Conservation (phyloP, 2,329 filamentous ascomycete genomes). For the Monosporascus sp. region DNA sequence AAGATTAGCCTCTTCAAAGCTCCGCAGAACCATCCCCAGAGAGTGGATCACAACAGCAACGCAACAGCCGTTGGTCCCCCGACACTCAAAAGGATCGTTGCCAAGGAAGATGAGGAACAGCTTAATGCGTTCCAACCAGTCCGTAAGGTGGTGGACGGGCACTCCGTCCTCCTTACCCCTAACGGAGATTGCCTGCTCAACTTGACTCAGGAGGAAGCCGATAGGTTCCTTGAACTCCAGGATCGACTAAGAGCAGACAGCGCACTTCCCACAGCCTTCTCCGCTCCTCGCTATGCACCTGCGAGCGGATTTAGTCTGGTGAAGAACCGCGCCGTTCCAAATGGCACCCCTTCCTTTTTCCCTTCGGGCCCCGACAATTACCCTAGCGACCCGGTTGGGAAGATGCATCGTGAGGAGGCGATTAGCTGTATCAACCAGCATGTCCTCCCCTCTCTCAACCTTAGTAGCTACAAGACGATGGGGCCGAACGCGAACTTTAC, state of each 20-base stretch:
- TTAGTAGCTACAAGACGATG: constrained; percentile 39
- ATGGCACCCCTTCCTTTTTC: constrained; percentile 58
- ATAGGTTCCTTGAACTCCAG: constrained; percentile 65
- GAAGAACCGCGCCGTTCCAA: constrained; percentile 59
- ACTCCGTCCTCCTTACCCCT: constrained; percentile 67
- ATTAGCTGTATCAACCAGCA: constrained; percentile 66
- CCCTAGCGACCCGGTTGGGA: constrained; percentile 53
- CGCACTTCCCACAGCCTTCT: constrained; percentile 49
- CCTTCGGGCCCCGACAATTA: constrained; percentile 42
- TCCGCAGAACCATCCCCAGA: constrained; percentile 21
- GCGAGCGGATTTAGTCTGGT: constrained; percentile 56
- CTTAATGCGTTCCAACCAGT: constrained; percentile 54
- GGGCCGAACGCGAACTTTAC: constrained; percentile 38
- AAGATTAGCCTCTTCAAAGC: constrained; percentile 36
- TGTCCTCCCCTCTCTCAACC: constrained; percentile 54
- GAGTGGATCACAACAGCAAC: constrained; percentile 26
- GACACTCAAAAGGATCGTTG: constrained; percentile 41
- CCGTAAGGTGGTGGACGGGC: constrained; percentile 57
- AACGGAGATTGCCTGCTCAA: constrained; percentile 73
- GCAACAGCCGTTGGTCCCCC: constrained; percentile 27
- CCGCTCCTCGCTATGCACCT: constrained; percentile 49
- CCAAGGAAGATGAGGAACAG: constrained; percentile 47
- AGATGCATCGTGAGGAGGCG: constrained; percentile 61
- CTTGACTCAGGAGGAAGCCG: constrained; percentile 62
- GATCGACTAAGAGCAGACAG: constrained; percentile 45